These are phyloP conservation scores for Smittium mucronatum DNA, from an alignment of 371 early-diverging fungal genomes.

Conservation along the genomic window DNA sequence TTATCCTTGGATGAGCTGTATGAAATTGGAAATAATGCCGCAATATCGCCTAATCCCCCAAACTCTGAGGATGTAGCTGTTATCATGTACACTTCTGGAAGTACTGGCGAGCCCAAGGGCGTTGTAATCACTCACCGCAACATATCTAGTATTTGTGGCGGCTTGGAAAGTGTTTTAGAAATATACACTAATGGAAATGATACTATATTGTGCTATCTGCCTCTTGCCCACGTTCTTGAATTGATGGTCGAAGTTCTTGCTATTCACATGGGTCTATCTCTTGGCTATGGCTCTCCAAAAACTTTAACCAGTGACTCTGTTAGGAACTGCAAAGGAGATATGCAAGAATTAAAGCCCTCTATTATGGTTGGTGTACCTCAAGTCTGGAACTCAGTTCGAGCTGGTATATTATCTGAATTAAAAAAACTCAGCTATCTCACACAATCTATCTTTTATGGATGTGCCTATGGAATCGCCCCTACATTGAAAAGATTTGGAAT, in stretches of 20 bases:
- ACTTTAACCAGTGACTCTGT: slow-evolving; percentile 81
- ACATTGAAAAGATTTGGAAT: slow-evolving; percentile 41
- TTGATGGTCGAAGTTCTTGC: slow-evolving; percentile 65
- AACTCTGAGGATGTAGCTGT: slow-evolving; percentile 65
- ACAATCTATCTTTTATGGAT: slow-evolving; percentile 58
- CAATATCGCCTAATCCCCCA: slow-evolving; percentile 51
- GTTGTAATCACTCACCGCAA: slow-evolving; percentile 57
- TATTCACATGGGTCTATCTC: slow-evolving; percentile 59
- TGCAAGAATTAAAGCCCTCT: slow-evolving; percentile 79
- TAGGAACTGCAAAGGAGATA: slow-evolving; percentile 84
- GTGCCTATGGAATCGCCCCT: slow-evolving; percentile 59
- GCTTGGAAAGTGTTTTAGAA: slow-evolving; percentile 22
- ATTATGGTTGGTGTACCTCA: slow-evolving; percentile 88
- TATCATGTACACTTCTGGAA: slow-evolving; percentile 83
- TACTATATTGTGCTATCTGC: slow-evolving; percentile 78
- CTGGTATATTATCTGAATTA: slow-evolving; percentile 65
- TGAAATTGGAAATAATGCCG: slow-evolving; percentile 11
- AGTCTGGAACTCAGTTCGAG: slow-evolving; percentile 86
- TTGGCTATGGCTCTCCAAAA: slow-evolving; percentile 80
- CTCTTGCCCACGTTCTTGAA: slow-evolving; percentile 89
- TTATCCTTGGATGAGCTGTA: slow-evolving; percentile 16
- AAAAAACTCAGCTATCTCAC: slow-evolving; percentile 40
- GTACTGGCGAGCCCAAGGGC: slow-evolving; percentile 68
- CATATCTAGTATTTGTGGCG: slow-evolving; percentile 50
- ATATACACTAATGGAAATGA: slow-evolving; percentile 13